A percentile compares a stretch with the other conserved stretches of the same genome.
These are phyloP conservation scores for Phlebiopsis flavidoalba DNA, from an alignment of 768 basidiomycete genomes.

Conservation along the genomic window DNA sequence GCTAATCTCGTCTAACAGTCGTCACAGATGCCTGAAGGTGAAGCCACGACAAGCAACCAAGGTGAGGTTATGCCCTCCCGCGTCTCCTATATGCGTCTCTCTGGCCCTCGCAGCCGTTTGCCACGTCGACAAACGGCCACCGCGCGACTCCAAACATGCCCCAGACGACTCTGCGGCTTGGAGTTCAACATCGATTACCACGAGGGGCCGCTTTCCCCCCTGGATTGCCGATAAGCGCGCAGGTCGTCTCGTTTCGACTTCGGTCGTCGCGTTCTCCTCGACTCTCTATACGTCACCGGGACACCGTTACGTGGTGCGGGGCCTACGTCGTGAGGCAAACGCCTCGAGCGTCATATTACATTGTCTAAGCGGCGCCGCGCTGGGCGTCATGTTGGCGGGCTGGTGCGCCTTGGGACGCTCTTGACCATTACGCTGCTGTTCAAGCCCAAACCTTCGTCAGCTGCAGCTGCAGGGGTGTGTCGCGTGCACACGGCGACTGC, in stretches of 20 bases:
- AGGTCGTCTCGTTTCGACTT: too few relatives aligned
- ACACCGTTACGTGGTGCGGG: too few relatives aligned
- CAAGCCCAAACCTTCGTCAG: neutral
- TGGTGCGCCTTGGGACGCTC: neutral
- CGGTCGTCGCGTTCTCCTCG: neutral
- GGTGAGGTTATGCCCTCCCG: conserved; percentile 36
- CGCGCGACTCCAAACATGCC: neutral
- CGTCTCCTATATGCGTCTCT: neutral
- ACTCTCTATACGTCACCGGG: neutral
- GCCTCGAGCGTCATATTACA: neutral
- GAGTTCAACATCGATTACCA: conserved; percentile 1
- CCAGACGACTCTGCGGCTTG: neutral
- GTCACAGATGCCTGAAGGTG: conserved; percentile 77
- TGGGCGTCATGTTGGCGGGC: neutral
- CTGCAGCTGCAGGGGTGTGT: too few relatives aligned
- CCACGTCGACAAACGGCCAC: neutral
- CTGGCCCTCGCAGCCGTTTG: neutral
- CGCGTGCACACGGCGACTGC: neutral
- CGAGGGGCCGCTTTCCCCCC: neutral
- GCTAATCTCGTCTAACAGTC: conserved; percentile 29
- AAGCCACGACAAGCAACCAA: conserved; percentile 61
- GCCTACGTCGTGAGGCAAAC: neutral
- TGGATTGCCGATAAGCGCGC: conserved; percentile 6
- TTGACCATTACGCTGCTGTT: neutral
- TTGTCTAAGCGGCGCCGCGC: neutral